phyloP scores from a whole-genome alignment of 352 stramenopile species.

The Pythium aristosporum region DNA sequence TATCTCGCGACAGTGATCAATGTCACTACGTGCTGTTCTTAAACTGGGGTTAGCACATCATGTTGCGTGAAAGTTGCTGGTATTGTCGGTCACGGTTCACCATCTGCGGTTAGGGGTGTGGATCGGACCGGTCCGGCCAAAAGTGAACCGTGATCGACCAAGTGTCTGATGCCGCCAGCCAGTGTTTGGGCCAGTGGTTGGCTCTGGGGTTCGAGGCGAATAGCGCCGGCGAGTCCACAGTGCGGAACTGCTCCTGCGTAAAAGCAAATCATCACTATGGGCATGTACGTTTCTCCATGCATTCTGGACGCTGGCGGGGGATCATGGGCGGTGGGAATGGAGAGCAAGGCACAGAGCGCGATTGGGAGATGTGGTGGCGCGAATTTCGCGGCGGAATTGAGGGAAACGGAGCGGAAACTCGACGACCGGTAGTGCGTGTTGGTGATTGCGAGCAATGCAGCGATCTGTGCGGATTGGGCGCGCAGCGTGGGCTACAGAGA shows the following conservation, averaged over 20 bases:
- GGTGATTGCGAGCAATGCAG: not conserved
- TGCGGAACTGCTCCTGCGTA: constrained; percentile 87
- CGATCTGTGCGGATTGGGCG: not conserved
- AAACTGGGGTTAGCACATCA: not conserved
- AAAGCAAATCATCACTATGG: constrained; percentile 63
- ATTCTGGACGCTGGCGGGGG: not conserved
- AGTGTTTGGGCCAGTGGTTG: constrained; percentile 65
- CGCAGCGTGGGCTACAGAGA: not conserved
- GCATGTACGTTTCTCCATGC: constrained; percentile 64
- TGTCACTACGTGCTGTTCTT: constrained; percentile 13
- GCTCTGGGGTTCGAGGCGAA: constrained; percentile 52
- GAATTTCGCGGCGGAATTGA: not conserved
- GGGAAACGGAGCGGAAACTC: not conserved
- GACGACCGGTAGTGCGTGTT: not conserved
- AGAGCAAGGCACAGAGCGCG: not conserved
- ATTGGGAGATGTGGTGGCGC: not conserved
- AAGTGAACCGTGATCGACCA: constrained; percentile 30
- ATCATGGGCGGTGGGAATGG: not conserved
- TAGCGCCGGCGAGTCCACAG: constrained; percentile 36
- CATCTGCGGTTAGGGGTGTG: not conserved
- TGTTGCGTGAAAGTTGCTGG: constrained; percentile 39
- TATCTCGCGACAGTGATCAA: not conserved
- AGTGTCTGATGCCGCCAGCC: constrained; percentile 19
- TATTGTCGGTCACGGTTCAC: not conserved
- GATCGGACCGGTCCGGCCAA: constrained; percentile 33